Conservation (phyloP, 2,329 filamentous ascomycete genomes). For the Penicillium frequentans region DNA sequence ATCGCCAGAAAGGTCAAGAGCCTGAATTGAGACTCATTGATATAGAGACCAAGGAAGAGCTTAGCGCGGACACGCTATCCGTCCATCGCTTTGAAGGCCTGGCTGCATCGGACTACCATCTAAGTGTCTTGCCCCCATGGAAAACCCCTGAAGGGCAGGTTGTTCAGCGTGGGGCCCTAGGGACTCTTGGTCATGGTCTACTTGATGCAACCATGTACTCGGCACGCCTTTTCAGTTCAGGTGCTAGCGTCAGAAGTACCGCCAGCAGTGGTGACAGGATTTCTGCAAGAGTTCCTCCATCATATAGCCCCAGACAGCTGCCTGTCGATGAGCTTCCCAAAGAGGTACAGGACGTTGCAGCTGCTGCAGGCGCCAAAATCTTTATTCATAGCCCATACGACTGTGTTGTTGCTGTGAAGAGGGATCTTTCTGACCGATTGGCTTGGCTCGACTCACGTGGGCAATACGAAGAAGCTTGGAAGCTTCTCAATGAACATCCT, state of each 20-base stretch:
- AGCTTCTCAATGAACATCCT: conserved; percentile 82
- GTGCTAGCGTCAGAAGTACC: conserved; percentile 70
- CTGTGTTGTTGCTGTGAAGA: conserved; percentile 86
- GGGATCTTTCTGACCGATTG: conserved; percentile 82
- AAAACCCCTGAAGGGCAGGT: conserved; percentile 62
- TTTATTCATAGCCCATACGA: conserved; percentile 97
- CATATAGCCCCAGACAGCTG: conserved; percentile 55
- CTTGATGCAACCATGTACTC: conserved; percentile 92
- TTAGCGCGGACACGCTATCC: conserved; percentile 82
- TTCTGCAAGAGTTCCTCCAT: conserved; percentile 53
- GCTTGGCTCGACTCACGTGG: conserved; percentile 80
- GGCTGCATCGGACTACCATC: conserved; percentile 86
- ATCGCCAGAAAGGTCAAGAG: conserved; percentile 75
- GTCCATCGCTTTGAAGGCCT: conserved; percentile 85
- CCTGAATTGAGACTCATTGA: conserved; percentile 92
- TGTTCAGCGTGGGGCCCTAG: conserved; percentile 71
- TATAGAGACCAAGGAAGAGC: conserved; percentile 75
- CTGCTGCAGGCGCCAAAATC: conserved; percentile 68
- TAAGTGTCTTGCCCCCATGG: conserved; percentile 77
- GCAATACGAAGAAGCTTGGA: conserved; percentile 83
- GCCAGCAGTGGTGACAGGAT: conserved; percentile 57
- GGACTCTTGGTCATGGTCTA: conserved; percentile 71
- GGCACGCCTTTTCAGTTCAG: conserved; percentile 81
- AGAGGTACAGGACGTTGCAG: conserved; percentile 50
- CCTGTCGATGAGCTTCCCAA: conserved; percentile 40